Evolutionary conservation across 768 basidiomycete genomes (phyloP).

Genomic region (Wakefieldia striispora): DNA sequence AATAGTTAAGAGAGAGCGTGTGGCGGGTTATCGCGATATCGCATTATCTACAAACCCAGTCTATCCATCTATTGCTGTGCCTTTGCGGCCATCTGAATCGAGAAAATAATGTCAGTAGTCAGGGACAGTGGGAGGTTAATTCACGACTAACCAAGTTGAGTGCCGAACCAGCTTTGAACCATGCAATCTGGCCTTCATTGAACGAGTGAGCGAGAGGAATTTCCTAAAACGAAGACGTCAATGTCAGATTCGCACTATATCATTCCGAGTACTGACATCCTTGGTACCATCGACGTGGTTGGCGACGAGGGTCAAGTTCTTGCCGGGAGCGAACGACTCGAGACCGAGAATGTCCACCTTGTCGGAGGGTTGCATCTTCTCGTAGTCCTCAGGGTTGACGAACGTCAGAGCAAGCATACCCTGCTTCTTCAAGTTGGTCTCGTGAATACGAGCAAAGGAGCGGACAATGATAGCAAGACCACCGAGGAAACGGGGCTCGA

Average conservation of each 20-base stretch:
- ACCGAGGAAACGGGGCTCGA: slow-evolving; percentile 93
- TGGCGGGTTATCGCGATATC: background rate
- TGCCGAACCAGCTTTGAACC: slow-evolving; percentile 98
- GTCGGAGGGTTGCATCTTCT: slow-evolving; percentile 86
- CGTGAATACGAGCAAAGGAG: slow-evolving; percentile 97
- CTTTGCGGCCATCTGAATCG: slow-evolving; percentile 61
- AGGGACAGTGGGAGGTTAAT: background rate
- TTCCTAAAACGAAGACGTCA: slow-evolving; percentile 42
- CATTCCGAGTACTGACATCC: slow-evolving; percentile 44
- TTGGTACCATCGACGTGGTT: slow-evolving; percentile 81
- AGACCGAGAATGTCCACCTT: slow-evolving; percentile 87
- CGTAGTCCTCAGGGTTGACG: slow-evolving; percentile 89
- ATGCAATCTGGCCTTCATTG: slow-evolving; percentile 95
- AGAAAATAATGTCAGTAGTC: slow-evolving; percentile 1
- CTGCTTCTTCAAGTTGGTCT: slow-evolving; percentile 99
- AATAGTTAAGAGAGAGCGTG: slow-evolving; percentile 1
- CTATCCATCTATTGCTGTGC: slow-evolving; percentile 43
- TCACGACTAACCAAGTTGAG: slow-evolving; percentile 71
- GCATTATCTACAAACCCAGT: background rate
- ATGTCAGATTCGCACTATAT: background rate
- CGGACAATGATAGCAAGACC: slow-evolving; percentile 95
- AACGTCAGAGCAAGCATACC: slow-evolving; percentile 98
- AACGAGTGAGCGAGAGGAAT: slow-evolving; percentile 87
- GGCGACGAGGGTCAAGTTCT: slow-evolving; percentile 78
- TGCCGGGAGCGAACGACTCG: slow-evolving; percentile 85